Base-by-base conservation (phyloP, 1,284 basidiomycete genomes). In the Marasmius oreades region DNA sequence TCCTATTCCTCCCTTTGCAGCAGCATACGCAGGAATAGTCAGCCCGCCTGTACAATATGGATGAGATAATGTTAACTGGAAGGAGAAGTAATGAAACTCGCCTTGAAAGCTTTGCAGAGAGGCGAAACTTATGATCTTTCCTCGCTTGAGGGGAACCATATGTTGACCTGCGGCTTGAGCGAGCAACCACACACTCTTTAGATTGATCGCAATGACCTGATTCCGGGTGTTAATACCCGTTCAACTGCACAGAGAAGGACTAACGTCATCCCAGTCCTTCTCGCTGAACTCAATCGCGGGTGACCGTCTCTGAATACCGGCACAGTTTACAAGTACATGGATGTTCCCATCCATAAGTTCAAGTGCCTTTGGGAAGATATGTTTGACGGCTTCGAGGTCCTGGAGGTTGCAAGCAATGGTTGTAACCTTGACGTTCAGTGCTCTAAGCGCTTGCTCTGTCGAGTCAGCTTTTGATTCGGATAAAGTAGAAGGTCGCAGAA, bases 291-390 rank as follows among this genome's bases (percentile, higher is more conserved):
- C 80, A 63, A 92, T 83, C 43, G 86, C 86, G 56, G 91, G 90
- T 55, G 88, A 85, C 70, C 93, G 79, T 66, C 93, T 81, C 71
- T 97, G 94, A 65, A 98, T 97, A 50, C 95, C 95, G 55, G 92
- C 95, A 70, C 94, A 97, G 73, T 98, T 96, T 69, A 98, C 84
- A 48, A 98, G 82, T 63, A 97, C 80, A 69, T 97, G 86, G 62
- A 98, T 87, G 55, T 83, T 74, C 50, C 80, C 69, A 57, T 75
- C 79, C 70, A 84, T 79, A 55, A 73, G 67, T 34, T 76, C 73
- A 18, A 88, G 75, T 24, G 92, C 90, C 52, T 77, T 74, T 52
- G 80, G 76, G 67, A 93, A 88, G 61, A 91, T 72, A 34, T 68
- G 66, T 64, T 81, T 85, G 62, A 96, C 90, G 28, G 80, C 75